Evolutionary conservation across 1,284 basidiomycete genomes (phyloP).

Genomic region (Gymnopus androsaceus): DNA sequence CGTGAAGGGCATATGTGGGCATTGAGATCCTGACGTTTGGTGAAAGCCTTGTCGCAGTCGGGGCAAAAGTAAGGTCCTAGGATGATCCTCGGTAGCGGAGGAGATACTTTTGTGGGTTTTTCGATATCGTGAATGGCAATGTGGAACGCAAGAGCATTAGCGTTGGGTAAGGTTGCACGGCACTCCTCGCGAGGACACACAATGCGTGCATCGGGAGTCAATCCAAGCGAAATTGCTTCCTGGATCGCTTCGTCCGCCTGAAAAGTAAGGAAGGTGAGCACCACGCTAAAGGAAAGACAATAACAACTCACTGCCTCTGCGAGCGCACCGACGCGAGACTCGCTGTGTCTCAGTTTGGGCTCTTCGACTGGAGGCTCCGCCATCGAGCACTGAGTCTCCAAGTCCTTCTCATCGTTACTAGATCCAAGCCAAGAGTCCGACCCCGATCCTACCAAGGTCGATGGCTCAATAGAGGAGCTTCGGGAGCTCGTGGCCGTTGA

Average conservation of each 20-base stretch:
- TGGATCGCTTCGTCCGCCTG: constrained; percentile 45
- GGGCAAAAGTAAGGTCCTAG: constrained; percentile 5
- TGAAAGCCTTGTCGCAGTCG: constrained; percentile 5
- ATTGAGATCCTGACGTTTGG: constrained; percentile 7
- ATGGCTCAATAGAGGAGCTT: constrained; percentile 1
- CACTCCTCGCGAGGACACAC: constrained; percentile 56
- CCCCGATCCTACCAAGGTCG: background rate
- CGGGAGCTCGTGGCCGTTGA: constrained; percentile 13
- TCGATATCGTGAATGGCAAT: constrained; percentile 61
- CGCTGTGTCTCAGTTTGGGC: constrained; percentile 27
- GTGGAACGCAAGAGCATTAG: constrained; percentile 55
- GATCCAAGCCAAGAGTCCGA: background rate
- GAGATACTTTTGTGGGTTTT: constrained; percentile 22
- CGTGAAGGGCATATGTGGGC: constrained; percentile 10
- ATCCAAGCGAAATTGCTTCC: constrained; percentile 27
- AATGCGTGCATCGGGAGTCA: constrained; percentile 32
- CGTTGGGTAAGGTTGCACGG: constrained; percentile 44
- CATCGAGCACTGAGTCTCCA: background rate
- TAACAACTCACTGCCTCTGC: constrained; percentile 38
- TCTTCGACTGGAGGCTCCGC: constrained; percentile 9
- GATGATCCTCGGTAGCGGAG: background rate
- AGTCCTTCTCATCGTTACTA: background rate
- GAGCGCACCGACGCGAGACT: constrained; percentile 38
- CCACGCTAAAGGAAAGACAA: background rate
- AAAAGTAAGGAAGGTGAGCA: background rate